Evolutionary conservation across 2,329 filamentous ascomycete species (phyloP).

Genomic region (Cercospora citrullina): DNA sequence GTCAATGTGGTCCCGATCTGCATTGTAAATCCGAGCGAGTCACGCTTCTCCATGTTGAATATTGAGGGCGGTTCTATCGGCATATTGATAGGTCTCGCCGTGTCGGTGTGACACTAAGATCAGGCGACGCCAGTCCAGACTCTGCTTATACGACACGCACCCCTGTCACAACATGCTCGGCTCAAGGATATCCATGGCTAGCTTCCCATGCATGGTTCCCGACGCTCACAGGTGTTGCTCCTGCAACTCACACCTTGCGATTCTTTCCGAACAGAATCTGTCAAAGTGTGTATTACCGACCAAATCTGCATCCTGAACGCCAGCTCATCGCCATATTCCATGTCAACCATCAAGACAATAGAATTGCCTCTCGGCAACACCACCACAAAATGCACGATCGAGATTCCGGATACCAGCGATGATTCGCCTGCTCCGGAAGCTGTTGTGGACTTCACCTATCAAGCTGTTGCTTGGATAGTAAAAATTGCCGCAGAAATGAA

Average conservation of each 20-base stretch:
- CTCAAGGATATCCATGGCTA: slow-evolving; percentile 10
- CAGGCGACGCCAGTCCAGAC: slow-evolving; percentile 1
- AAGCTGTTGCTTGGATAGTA: slow-evolving; percentile 11
- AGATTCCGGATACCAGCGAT: slow-evolving; percentile 1
- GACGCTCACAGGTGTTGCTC: neutral
- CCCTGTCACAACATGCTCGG: neutral
- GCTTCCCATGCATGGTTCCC: neutral
- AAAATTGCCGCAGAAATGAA: slow-evolving; percentile 14
- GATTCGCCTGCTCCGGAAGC: slow-evolving; percentile 3
- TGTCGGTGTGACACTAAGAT: slow-evolving; percentile 1
- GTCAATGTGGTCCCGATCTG: slow-evolving; percentile 8
- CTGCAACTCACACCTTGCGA: neutral
- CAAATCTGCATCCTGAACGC: neutral
- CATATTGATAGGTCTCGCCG: neutral
- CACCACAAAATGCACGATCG: slow-evolving; percentile 10
- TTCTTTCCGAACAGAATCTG: neutral
- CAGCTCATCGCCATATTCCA: neutral
- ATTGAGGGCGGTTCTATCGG: neutral
- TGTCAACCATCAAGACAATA: slow-evolving; percentile 10
- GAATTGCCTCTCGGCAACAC: slow-evolving; percentile 10
- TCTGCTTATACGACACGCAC: slow-evolving; percentile 7
- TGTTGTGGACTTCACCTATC: slow-evolving; percentile 14
- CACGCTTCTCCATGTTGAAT: neutral
- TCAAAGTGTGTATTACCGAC: neutral
- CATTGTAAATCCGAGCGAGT: neutral